phyloP scores from a whole-genome alignment of 1,284 basidiomycete species.

The Boletus holoroseus region DNA sequence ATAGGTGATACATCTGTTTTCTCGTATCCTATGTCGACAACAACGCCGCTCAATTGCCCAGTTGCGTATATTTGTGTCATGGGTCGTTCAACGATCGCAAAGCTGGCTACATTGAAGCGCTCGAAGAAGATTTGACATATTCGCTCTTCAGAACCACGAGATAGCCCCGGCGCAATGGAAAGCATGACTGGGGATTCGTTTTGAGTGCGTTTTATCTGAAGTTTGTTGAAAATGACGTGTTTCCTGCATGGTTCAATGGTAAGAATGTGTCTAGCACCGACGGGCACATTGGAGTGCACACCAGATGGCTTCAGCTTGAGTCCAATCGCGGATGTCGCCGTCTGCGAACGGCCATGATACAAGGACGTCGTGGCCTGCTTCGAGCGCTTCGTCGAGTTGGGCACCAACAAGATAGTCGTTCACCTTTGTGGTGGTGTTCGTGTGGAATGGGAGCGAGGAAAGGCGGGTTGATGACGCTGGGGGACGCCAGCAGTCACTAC shows the following conservation, averaged over 20 bases:
- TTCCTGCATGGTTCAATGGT: constrained; percentile 53
- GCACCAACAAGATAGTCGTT: constrained; percentile 84
- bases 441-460: constrained; percentile 42
- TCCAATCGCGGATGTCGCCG: constrained; percentile 75
- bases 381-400: constrained; percentile 74
- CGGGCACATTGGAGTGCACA: constrained; percentile 33
- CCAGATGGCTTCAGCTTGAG: constrained; percentile 91
- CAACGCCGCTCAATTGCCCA: constrained; percentile 72
- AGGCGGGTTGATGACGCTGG: constrained; percentile 43
- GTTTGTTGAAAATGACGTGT: constrained; percentile 72
- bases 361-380: constrained; percentile 63
- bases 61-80: constrained; percentile 81
- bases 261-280: neutral
- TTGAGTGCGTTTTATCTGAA: constrained; percentile 75
- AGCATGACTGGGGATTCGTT: constrained; percentile 86
- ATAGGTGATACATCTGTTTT: constrained; percentile 76
- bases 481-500: constrained; percentile 33
- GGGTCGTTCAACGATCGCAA: constrained; percentile 80
- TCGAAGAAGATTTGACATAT: constrained; percentile 91
- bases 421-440: constrained; percentile 44
- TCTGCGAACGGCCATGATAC: constrained; percentile 84
- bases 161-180: constrained; percentile 64
- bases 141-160: constrained; percentile 69
- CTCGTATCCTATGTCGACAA: constrained; percentile 80
- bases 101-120: constrained; percentile 87